Evolutionary conservation across 2,329 filamentous ascomycete genomes (phyloP).

Genomic region (Xylaria sp.): DNA sequence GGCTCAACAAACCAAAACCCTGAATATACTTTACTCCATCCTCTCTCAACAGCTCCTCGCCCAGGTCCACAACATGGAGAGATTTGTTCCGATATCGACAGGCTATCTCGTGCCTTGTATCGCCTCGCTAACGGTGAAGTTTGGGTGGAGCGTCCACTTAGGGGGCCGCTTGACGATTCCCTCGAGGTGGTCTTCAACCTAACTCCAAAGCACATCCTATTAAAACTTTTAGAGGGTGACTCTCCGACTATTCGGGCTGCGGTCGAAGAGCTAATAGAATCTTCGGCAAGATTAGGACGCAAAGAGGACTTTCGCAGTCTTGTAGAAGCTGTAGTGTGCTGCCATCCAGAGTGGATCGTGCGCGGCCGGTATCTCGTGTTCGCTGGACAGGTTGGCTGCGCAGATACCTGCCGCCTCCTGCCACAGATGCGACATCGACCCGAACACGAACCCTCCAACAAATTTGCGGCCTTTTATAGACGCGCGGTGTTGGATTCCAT

Average conservation of each 20-base stretch:
- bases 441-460: too few species aligned
- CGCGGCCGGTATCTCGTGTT: background rate
- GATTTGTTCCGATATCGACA: background rate
- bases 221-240: slow-evolving; percentile 9
- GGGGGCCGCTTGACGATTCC: background rate
- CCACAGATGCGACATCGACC: background rate
- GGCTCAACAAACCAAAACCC: background rate
- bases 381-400: background rate
- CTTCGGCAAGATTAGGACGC: background rate
- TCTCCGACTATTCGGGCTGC: background rate
- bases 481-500: background rate
- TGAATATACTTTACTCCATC: background rate
- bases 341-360: background rate
- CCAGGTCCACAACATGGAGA: background rate
- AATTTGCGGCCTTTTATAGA: too few species aligned
- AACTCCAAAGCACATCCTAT: slow-evolving; percentile 7
- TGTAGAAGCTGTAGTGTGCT: background rate
- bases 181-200: background rate
- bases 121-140: background rate
- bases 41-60: background rate
- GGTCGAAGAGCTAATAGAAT: background rate
- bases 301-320: slow-evolving; percentile 1
- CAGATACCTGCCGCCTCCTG: slow-evolving; percentile 7
- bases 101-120: background rate
- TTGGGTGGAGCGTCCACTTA: accelerated